Base-by-base conservation (phyloP, 495 filamentous ascomycete species). In the Penicillium taxi region DNA sequence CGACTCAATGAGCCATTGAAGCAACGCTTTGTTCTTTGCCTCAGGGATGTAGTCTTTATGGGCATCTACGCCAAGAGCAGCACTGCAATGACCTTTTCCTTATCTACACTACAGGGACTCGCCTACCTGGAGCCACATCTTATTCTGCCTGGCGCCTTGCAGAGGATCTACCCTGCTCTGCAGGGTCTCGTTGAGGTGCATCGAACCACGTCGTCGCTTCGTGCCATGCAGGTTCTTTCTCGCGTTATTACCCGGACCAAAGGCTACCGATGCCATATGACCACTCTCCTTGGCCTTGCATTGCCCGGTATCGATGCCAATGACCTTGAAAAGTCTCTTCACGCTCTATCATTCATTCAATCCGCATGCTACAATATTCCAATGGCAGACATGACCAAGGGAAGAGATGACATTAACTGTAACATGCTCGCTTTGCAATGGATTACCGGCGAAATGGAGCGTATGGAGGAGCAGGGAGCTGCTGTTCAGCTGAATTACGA, bases 141-240 rank as follows among this genome's bases (percentile, higher is more conserved):
- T 44, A 94, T 99, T 44, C 67, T 99, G 6, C 91, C 91, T 3
- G 93, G 91, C 13, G 89, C 89, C 14, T 62, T 99, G 26, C 91
- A 99, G 59, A 73, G 93, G 31, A 96, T 99, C 46, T 99, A 99
- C 47, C 91, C 91, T 14, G 87, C 90, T 31, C 75, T 99, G 50
- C 90, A 96, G 61, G 91, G 91, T 2, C 68, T 96, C 22, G 91
- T 99, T 14, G 91, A 99, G 62, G 91, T 99, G 13, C 91, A 99
- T 53, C 80, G 91, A 26, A 99, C 91, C 12, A 91, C 85, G 5
- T 95, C 91, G 2, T 94, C 90, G 32, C 75, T 99, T 23, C 80
- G 90, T 48, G 80, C 90, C 25, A 70, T 99, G 35, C 86, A 95
- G 55, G 78, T 88, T 61, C 77, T 95, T 20, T 82, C 90, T 43